Percentiles rank a stretch among this genome's conserved stretches.
phyloP scores from a whole-genome alignment of 2,329 filamentous ascomycete species.

The Zymoseptoria passerinii region DNA sequence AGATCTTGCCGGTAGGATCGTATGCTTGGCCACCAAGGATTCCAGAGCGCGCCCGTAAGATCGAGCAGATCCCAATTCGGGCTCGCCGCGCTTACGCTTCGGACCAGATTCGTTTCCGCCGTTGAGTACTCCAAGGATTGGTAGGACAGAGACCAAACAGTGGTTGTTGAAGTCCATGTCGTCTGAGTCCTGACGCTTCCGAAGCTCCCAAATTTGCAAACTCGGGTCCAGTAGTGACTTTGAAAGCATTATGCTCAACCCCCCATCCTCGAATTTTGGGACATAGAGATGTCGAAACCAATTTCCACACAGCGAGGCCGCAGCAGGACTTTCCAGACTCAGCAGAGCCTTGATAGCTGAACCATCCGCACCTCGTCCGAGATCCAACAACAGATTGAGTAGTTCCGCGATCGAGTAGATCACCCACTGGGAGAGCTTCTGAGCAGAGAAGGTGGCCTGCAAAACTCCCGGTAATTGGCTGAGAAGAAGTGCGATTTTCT shows the following conservation, averaged over 20 bases:
- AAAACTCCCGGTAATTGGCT: constrained; percentile 59
- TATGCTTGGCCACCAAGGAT: constrained; percentile 33
- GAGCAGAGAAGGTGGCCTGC: constrained; percentile 43
- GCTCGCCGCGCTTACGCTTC: constrained; percentile 18
- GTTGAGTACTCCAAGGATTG: constrained; percentile 8
- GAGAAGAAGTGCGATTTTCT: constrained; percentile 62
- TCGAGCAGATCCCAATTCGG: not conserved
- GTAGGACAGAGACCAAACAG: constrained; percentile 19
- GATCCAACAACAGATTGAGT: constrained; percentile 14
- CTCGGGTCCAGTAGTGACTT: constrained; percentile 13
- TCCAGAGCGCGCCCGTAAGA: constrained; percentile 10
- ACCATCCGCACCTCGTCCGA: constrained; percentile 13
- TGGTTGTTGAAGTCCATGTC: constrained; percentile 21
- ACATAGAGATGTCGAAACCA: constrained; percentile 16
- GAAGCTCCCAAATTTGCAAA: constrained; percentile 21
- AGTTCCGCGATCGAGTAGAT: constrained; percentile 7
- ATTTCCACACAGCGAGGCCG: constrained; percentile 19
- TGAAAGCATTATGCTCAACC: not conserved
- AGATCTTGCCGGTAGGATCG: constrained; percentile 34
- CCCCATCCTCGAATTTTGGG: not conserved
- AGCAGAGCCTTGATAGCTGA: constrained; percentile 20
- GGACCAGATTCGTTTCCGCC: not conserved
- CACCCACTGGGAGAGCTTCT: not conserved
- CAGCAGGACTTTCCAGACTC: constrained; percentile 11
- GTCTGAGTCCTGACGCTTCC: constrained; percentile 16